Base-by-base conservation (phyloP, 2,329 filamentous ascomycete species). In the Fusarium mangiferae region DNA sequence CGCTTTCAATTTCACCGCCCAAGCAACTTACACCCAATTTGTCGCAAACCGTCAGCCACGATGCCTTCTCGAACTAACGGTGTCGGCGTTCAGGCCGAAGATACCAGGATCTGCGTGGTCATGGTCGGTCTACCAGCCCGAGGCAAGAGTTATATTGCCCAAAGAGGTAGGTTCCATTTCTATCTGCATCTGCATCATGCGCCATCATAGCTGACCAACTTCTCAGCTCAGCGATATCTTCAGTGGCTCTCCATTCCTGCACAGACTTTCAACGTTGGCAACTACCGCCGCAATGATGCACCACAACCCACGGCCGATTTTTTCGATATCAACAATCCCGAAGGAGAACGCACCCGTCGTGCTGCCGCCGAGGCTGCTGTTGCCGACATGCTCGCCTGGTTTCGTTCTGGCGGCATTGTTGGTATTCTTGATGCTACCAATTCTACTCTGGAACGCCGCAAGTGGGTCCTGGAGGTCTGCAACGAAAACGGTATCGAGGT, bases 371-470 rank as follows among this genome's bases (percentile, higher is more conserved):
- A 98, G 84, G 95, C 95, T 54, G 96, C 96, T 38, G 92, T 99
- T 55, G 89, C 90, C 63, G 96, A 99, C 84, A 98, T 99, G 96
- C 85, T 97, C 72, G 90, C 91, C 74, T 99, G 96, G 96, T 98
- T 99, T 85, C 85, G 89, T 52, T 85, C 90, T 56, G 89, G 91
- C 69, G 96, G 96, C 57, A 90, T 95, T 30, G 96, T 99, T 62
- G 96, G 94, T 44, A 97, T 99, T 77, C 88, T 99, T 41, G 96
- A 99, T 83, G 96, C 96, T 42, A 99, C 96, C 70, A 99, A 99
- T 84, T 97, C 94, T 13, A 98, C 96, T 70, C 97, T 97, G 82
- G 88, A 90, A 49, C 91, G 96, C 48, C 92, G 96, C 73, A 91
- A 92, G 80, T 99, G 96, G 96, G 96, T 99, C 78, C 88, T 94